Evolutionary conservation across 441 rosid species (phyloP).

Genomic region (Corymbia citriodora): DNA sequence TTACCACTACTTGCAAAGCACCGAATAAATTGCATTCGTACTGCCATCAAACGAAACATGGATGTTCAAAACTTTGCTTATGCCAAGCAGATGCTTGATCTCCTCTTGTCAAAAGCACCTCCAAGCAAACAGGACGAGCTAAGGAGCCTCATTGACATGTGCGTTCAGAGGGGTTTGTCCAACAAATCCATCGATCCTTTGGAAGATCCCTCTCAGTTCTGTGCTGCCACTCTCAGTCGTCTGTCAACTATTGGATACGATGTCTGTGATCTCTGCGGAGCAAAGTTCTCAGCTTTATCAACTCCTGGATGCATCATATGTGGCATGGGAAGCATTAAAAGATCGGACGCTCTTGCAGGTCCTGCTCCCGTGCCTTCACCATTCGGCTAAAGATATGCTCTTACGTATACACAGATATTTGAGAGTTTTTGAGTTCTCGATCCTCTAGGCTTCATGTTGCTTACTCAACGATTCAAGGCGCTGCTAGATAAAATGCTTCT

Average conservation of each 20-base stretch:
- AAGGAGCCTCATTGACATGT: conserved; percentile 82
- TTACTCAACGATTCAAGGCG: background rate
- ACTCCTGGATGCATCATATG: conserved; percentile 93
- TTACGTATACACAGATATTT: background rate
- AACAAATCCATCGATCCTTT: conserved; percentile 94
- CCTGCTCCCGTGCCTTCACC: conserved; percentile 62
- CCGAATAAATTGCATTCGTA: conserved; percentile 90
- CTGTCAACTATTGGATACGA: conserved; percentile 95
- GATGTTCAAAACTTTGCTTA: conserved; percentile 96
- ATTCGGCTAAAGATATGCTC: conserved; percentile 43
- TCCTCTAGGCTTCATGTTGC: background rate
- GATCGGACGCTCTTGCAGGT: conserved; percentile 85
- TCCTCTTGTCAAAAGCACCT: conserved; percentile 92
- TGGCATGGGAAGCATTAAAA: conserved; percentile 94
- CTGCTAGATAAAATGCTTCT: background rate
- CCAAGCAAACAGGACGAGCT: conserved; percentile 86
- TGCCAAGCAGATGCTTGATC: conserved; percentile 95
- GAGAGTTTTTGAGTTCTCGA: background rate
- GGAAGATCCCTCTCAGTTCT: conserved; percentile 95
- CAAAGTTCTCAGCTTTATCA: conserved; percentile 91
- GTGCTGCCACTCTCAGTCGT: conserved; percentile 93
- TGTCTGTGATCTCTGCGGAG: conserved; percentile 95
- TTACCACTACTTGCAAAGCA: conserved; percentile 91
- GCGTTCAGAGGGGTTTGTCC: conserved; percentile 79
- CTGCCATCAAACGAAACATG: conserved; percentile 96